Base-by-base conservation (phyloP, 768 basidiomycete genomes). In the Lentinula aciculospora region DNA sequence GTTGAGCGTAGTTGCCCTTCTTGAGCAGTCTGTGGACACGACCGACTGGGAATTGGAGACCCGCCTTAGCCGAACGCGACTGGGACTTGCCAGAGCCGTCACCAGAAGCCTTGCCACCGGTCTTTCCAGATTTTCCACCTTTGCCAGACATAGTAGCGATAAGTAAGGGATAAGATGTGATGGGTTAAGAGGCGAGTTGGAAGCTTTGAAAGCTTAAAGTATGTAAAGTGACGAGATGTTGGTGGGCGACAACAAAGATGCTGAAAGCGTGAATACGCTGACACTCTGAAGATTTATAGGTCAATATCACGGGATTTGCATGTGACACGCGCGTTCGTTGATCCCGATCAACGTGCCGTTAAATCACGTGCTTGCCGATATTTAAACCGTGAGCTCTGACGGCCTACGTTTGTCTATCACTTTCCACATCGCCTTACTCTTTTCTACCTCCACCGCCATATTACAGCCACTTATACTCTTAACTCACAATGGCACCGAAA, bases 11-110 rank as follows among this genome's bases (percentile, higher is more conserved):
- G 78, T 93, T 92, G 55, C 91, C 91, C 72, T 82, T 83, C 80
- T 92, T 92, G 72, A 93, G 71, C 42, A 92, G 83, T 82, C 89
- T 85, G 76, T 91, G 92, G 60, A 93, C 84, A 88, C 92, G 92
- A 80, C 92, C 92, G 64, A 94, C 91, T 55, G 92, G 92, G 78
- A 94, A 90, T 69, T 89, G 85, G 56, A 88, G 82, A 64, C 86
- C 86, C 12, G 86, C 86, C 67, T 86, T 88, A 55, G 86, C 78
- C 23, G 86, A 88, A 54, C 86, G 84, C 13, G 87, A 88, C 64
- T 83, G 82, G 3, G 85, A 73, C 66, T 88, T 88, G 61, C 62
- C 56, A 50, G 69, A 59, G 17, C 60, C 68, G 29, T 71, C 73
- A 60, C 75, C 76, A 50, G 74, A 61, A 28, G 82, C 73, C 63